Evolutionary conservation across 1,284 basidiomycete genomes (phyloP), one percentile per base, ranked within the genome.

Genomic region (Boletus smithii): DNA sequence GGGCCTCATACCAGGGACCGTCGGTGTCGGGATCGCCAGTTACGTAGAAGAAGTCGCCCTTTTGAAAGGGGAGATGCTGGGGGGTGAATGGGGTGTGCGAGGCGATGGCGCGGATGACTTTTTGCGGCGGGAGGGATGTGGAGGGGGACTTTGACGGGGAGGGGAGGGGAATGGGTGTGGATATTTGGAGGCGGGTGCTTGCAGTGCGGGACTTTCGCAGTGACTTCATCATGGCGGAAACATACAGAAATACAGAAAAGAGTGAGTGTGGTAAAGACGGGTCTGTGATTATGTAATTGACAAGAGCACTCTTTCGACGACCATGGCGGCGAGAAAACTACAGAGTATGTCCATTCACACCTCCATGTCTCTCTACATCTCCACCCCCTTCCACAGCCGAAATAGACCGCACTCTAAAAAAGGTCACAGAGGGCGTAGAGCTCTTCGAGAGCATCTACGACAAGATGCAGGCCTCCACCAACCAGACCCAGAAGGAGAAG

Each of bases 21-120:
- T 74, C 64, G 36, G 71, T 65, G 41, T 81, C 73, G 14, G 78
- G 73, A 58, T 95, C 91, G 53, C 82, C 81, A 29, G 91, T 76
- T 49, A 99, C 95, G 70, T 98, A 91, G 74, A 97, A 98, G 71
- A 98, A 98, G 73, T 99, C 97, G 53, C 97, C 97, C 69, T 90
- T 89, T 56, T 82, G 76, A 66, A 98, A 99, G 35, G 89, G 83
- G 46, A 99, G 81, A 63, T 98, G 88, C 62, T 91, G 90, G 0
- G 85, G 81, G 47, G 79, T 76, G 2, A 91, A 83, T 35, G 78
- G 72, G 71, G 94, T 85, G 17, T 78, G n/a, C n/a, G n/a, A 67
- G 22, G 77, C 69, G 53, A 89, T 75, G 5, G 97, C 95, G 49
- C 91, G 86, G 61, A 99, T 97, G 63, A 98, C 95, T 67, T 94